phyloP scores from a whole-genome alignment of 2,329 filamentous ascomycete genomes.

The Clarireedia paspali region DNA sequence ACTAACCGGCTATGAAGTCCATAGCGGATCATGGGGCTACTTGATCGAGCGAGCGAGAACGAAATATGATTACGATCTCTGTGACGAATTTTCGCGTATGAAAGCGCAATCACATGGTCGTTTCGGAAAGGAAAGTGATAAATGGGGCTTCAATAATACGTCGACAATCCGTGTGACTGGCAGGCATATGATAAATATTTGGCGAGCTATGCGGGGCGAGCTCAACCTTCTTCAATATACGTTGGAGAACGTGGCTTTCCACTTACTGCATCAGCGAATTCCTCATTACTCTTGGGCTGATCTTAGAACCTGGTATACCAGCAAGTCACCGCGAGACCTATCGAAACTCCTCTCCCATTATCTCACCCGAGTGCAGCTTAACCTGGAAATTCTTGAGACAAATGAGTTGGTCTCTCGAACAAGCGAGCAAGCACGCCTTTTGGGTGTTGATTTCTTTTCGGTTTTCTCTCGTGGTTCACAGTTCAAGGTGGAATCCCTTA shows the following conservation, averaged over 20 bases:
- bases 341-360: conserved; percentile 74
- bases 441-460: conserved; percentile 94
- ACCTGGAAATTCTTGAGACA: conserved; percentile 83
- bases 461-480: conserved; percentile 93
- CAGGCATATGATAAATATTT: conserved; percentile 93
- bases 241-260: conserved; percentile 92
- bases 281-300: conserved; percentile 78
- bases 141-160: conserved; percentile 91
- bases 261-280: conserved; percentile 77
- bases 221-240: conserved; percentile 89
- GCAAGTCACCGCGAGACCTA: conserved; percentile 59
- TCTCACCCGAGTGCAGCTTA: conserved; percentile 63
- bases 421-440: conserved; percentile 84
- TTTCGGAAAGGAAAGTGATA: conserved; percentile 78
- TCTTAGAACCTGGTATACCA: conserved; percentile 75
- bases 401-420: conserved; percentile 86
- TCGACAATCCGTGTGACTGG: conserved; percentile 91
- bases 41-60: conserved; percentile 79
- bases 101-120: conserved; percentile 75
- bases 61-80: conserved; percentile 85
- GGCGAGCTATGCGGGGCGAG: conserved; percentile 92
- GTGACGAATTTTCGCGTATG: conserved; percentile 85
- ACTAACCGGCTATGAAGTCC: conserved; percentile 89
- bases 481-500: conserved; percentile 97
- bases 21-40: conserved; percentile 91